phyloP scores from a whole-genome alignment of 140 eudicot species.

The Anethum foeniculum region DNA sequence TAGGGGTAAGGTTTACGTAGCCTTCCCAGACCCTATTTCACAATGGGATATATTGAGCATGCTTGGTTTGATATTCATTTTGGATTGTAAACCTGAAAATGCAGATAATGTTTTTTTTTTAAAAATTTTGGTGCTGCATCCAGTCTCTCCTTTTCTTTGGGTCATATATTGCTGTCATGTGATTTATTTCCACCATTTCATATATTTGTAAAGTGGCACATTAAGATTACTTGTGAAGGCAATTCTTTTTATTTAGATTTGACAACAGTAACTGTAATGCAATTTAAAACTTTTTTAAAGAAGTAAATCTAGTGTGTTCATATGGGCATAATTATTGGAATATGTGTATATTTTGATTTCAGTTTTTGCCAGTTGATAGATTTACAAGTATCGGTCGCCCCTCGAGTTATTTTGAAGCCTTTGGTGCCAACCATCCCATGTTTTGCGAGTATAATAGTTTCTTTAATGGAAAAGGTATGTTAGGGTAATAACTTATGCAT shows the following conservation, averaged over 20 bases:
- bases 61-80: not conserved
- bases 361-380: conserved; percentile 52
- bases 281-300: not conserved
- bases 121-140: not conserved
- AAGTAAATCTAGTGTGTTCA: not conserved
- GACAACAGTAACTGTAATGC: not conserved
- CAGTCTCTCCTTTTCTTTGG: not conserved
- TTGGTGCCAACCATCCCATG: conserved; percentile 83
- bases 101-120: not conserved
- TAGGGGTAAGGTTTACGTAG: not conserved
- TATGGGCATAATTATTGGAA: not conserved
- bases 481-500: not conserved
- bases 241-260: not conserved
- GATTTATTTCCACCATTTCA: not conserved
- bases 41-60: not conserved
- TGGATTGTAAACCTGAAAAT: not conserved
- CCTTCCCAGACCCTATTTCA: not conserved
- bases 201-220: not conserved
- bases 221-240: not conserved
- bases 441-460: conserved; percentile 48
- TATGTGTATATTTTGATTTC: conserved; percentile 5
- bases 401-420: conserved; percentile 62
- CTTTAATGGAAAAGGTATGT: conserved; percentile 69
- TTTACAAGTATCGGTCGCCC: conserved; percentile 51
- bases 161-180: not conserved